A percentile compares a stretch with the other conserved stretches of the same genome.
These are phyloP conservation scores for Neoboletus subvelutipes DNA, from an alignment of 768 basidiomycete genomes.

Conservation along the genomic window DNA sequence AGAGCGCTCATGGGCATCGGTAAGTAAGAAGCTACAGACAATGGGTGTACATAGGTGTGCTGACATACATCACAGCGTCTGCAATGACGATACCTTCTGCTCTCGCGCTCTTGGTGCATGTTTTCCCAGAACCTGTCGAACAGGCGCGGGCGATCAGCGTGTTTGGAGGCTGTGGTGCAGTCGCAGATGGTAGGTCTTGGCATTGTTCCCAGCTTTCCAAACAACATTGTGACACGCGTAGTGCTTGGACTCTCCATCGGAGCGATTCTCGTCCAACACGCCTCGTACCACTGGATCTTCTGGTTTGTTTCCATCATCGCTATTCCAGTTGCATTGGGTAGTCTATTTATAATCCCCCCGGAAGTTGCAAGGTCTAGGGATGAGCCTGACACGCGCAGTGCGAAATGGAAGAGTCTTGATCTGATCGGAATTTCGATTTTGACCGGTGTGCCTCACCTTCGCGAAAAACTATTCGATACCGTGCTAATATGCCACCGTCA, in stretches of 20 bases:
- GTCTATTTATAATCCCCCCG: conserved; percentile 37
- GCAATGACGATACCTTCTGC: conserved; percentile 53
- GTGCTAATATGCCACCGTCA: conserved; percentile 11
- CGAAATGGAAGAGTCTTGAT: conserved; percentile 5
- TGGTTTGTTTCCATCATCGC: conserved; percentile 45
- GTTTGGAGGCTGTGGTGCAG: conserved; percentile 45
- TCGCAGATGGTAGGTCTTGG: conserved; percentile 40
- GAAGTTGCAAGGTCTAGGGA: conserved; percentile 7
- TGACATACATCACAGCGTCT: conserved; percentile 35
- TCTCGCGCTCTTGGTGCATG: conserved; percentile 46
- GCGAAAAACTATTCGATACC: not conserved
- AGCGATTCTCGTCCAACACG: conserved; percentile 41
- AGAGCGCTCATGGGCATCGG: conserved; percentile 52
- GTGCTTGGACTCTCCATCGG: conserved; percentile 46
- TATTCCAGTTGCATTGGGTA: conserved; percentile 31
- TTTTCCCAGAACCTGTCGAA: conserved; percentile 13
- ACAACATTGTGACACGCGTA: conserved; percentile 9
- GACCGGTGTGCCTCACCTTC: conserved; percentile 29
- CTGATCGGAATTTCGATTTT: conserved; percentile 11
- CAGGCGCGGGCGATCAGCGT: conserved; percentile 49
- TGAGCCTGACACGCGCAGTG: not conserved
- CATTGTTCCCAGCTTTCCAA: not conserved
- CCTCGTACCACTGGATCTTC: conserved; percentile 52
- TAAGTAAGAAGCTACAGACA: conserved; percentile 9
- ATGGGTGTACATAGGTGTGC: not conserved